These are phyloP conservation scores for Nasturtium officinale DNA, from an alignment of 345 rosid genomes.

Conservation along the genomic window DNA sequence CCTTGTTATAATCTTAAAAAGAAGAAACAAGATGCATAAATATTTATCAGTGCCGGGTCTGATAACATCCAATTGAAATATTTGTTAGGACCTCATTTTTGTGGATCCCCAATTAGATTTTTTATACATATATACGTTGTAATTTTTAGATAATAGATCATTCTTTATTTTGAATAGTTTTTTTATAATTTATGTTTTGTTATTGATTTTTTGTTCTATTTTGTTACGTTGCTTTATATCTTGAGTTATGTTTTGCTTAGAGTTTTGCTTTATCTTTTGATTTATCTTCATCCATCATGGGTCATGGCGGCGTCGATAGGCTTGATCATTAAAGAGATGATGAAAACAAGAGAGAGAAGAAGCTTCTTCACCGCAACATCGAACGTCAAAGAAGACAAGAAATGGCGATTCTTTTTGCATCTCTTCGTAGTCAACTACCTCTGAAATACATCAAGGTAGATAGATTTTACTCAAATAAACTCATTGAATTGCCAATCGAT, in stretches of 20 bases:
- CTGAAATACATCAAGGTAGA: constrained; percentile 41
- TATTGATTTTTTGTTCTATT: no score
- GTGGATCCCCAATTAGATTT: no score
- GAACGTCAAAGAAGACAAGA: constrained; percentile 45
- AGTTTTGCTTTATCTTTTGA: no score
- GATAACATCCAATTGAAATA: no score
- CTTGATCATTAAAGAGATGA: not conserved
- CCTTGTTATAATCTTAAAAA: constrained; percentile 3
- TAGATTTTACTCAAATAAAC: not conserved
- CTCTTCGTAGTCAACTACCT: constrained; percentile 41
- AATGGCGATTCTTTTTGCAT: constrained; percentile 35
- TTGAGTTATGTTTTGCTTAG: no score
- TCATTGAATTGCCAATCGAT: not conserved
- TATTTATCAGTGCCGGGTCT: no score
- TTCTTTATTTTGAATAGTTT: no score
- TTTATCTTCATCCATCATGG: not conserved
- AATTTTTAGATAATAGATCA: no score
- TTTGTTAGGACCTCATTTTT: no score
- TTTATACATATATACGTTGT: no score
- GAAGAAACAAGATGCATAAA: constrained; percentile 12
- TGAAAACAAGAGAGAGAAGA: constrained; percentile 30
- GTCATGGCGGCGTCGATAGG: not conserved
- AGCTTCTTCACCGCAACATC: constrained; percentile 33
- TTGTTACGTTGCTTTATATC: no score
- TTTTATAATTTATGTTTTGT: no score